Percentiles rank a stretch among this genome's conserved stretches.
Evolutionary conservation across 768 basidiomycete genomes (phyloP).

Genomic region (Leucocoprinus birnbaumii): DNA sequence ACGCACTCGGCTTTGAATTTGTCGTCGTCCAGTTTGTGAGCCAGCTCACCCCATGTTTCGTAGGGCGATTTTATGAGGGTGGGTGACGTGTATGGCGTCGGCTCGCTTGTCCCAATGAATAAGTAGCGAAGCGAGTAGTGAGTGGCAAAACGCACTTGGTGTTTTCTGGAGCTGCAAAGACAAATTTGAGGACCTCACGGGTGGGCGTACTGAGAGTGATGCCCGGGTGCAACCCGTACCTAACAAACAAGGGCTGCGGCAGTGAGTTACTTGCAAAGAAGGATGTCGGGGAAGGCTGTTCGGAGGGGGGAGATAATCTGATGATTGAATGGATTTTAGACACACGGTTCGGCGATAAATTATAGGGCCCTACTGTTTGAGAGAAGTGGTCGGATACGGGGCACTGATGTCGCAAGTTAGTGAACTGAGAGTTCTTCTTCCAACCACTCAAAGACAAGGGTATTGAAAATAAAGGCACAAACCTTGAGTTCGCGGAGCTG

Average conservation of each 20-base stretch:
- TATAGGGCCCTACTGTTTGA: constrained; percentile 34
- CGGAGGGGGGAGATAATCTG: constrained; percentile 25
- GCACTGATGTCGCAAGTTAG: constrained; percentile 22
- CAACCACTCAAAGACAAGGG: constrained; percentile 2
- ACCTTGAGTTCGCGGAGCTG: constrained; percentile 47
- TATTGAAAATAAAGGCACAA: constrained; percentile 17
- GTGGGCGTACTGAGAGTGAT: constrained; percentile 60
- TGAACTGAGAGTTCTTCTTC: constrained; percentile 13
- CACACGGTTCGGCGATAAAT: background rate
- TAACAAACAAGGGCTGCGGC: constrained; percentile 38
- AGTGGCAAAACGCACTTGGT: constrained; percentile 33
- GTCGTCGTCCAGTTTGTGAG: constrained; percentile 68
- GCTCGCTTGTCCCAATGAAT: constrained; percentile 33
- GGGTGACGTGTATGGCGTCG: constrained; percentile 28
- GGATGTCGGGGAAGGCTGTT: constrained; percentile 16
- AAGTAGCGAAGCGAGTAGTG: constrained; percentile 12
- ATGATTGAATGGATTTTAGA: background rate
- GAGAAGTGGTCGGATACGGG: constrained; percentile 31
- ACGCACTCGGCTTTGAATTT: constrained; percentile 83
- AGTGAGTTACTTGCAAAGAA: constrained; percentile 21
- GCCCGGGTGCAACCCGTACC: constrained; percentile 47
- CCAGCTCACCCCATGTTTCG: constrained; percentile 73
- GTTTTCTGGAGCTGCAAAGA: constrained; percentile 74
- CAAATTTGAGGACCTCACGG: constrained; percentile 63
- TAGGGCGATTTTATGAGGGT: constrained; percentile 45